Conservation (phyloP, 2,329 filamentous ascomycete species). For the Fusarium udum region DNA sequence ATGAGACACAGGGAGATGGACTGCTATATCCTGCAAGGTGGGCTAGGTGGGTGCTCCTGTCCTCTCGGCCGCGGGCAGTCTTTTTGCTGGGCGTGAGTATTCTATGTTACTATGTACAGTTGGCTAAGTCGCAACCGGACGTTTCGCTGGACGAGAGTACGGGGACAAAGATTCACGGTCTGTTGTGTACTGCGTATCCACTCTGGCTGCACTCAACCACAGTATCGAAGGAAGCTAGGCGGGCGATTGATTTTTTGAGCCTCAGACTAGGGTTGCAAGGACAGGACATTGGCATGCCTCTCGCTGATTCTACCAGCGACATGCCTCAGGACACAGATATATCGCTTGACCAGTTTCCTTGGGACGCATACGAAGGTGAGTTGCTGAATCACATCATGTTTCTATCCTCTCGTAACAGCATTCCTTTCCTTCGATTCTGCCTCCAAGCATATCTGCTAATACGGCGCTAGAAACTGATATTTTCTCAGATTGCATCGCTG, state of each 20-base stretch:
- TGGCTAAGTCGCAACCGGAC: not conserved
- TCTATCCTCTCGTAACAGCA: not conserved
- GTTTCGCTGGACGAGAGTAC: not conserved
- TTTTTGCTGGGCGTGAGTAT: not conserved
- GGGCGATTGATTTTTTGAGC: not conserved
- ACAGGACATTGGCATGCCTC: not conserved
- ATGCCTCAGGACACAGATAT: not conserved
- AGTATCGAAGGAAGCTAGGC: not conserved
- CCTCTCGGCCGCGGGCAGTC: not conserved
- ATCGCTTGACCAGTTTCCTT: not conserved
- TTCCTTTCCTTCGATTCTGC: not conserved
- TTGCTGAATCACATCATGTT: not conserved
- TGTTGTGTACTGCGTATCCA: not conserved
- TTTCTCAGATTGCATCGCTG: not conserved
- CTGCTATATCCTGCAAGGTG: rapidly evolving
- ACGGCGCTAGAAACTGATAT: not conserved
- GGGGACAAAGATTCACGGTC: not conserved
- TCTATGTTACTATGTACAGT: not conserved
- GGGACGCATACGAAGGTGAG: not conserved
- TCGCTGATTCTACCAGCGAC: not conserved
- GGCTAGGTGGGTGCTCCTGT: not conserved
- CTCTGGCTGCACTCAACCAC: not conserved
- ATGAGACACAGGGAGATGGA: not conserved
- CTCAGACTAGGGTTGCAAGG: not conserved
- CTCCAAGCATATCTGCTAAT: not conserved